Evolutionary conservation across 148 eudicot genomes (phyloP).

Genomic region (Cornus controversa): DNA sequence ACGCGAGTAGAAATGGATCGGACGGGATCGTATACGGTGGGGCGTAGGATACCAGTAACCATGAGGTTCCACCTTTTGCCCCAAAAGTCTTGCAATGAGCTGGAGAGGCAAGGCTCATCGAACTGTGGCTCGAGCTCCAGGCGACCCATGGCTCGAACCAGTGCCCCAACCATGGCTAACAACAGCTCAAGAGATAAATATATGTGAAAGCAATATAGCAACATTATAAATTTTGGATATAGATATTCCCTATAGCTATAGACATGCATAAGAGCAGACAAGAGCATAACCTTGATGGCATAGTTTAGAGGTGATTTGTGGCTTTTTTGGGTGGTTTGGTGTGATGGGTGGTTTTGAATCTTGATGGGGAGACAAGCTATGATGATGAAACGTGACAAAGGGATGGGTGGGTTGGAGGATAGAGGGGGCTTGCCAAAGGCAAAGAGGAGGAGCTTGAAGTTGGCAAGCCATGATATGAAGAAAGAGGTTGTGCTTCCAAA

Average conservation of each 20-base stretch:
- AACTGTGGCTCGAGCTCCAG: constrained; percentile 15
- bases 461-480: constrained; percentile 49
- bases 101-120: constrained; percentile 13
- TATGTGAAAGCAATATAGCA: constrained; percentile 12
- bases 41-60: constrained; percentile 6
- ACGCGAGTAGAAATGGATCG: not conserved
- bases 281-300: not conserved
- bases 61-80: constrained; percentile 22
- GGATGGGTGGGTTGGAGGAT: constrained; percentile 15
- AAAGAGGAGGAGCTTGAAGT: constrained; percentile 37
- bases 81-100: constrained; percentile 26
- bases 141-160: not conserved
- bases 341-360: constrained; percentile 10
- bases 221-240: constrained; percentile 2
- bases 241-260: not conserved
- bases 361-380: constrained; percentile 38
- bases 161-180: not conserved
- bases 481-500: constrained; percentile 30
- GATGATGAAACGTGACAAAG: constrained; percentile 26
- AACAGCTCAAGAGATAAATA: not conserved
- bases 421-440: constrained; percentile 29
- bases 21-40: constrained; percentile 17
- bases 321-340: not conserved
- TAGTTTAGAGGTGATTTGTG: constrained; percentile 13
- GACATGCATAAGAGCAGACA: not conserved